These are phyloP conservation scores for Catenaria anguillulae DNA, from an alignment of 371 early-diverging fungal genomes.

Conservation along the genomic window DNA sequence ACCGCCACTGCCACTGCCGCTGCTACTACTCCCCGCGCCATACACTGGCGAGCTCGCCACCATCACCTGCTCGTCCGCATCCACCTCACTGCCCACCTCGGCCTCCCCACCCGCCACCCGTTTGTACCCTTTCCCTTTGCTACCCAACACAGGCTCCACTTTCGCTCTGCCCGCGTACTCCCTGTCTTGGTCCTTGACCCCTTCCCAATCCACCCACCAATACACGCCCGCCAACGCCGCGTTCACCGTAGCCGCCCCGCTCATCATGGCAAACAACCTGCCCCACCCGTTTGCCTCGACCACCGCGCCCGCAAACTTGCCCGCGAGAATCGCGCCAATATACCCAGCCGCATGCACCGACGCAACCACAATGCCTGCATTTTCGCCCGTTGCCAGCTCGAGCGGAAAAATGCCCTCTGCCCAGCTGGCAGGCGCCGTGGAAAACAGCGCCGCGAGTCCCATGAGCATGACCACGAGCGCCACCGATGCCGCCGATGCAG, in stretches of 20 bases:
- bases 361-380: conserved; percentile 3
- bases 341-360: conserved; percentile 7
- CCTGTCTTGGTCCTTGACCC: too few species aligned
- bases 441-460: conserved; percentile 6
- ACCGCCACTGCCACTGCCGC: too few species aligned
- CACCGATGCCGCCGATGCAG: neutral
- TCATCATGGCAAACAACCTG: conserved; percentile 6
- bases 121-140: too few species aligned
- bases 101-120: too few species aligned
- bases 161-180: too few species aligned
- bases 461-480: neutral
- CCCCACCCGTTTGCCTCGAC: conserved; percentile 6
- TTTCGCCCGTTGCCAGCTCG: neutral
- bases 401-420: conserved; percentile 6
- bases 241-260: neutral
- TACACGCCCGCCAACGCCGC: conserved; percentile 1
- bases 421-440: conserved; percentile 6
- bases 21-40: too few species aligned
- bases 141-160: too few species aligned
- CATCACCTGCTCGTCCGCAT: too few species aligned
- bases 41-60: too few species aligned
- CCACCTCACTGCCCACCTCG: too few species aligned
- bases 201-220: conserved; percentile 9
- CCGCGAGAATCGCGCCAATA: conserved; percentile 6
- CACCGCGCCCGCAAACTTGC: neutral